Evolutionary conservation across 106 monocot species (phyloP), one percentile per base, ranked within the genome.

Genomic region (Dendrobium officinale): DNA sequence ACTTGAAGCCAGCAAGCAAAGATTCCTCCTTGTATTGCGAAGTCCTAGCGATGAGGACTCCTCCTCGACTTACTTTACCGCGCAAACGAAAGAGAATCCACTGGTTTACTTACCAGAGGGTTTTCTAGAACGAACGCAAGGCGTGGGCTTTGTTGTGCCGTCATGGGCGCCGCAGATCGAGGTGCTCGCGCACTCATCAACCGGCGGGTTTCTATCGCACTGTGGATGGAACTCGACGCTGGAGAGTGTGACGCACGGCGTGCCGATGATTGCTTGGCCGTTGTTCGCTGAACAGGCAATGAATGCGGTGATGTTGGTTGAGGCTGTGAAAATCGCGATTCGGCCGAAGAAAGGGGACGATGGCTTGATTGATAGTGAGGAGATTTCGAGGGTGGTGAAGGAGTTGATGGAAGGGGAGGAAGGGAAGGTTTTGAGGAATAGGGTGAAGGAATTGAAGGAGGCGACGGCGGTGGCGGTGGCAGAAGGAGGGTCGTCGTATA

Each of bases 151-250:
- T 20, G 82, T 86, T 16, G 68, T 86, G 10, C 29, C 82, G 13
- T 82, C 82, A 1, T 82, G 82, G 86, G 79, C 82, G 15, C 85
- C 85, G 20, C 85, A 85, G 82, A 66, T 82, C 22, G 64, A 80
- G 67, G 77, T 83, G 16, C 64, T 83, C 22, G 42, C 42, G 0
- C 83, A 83, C 77, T 24, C 0, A 5, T 20, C 77, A 8, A 80
- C 83, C 0, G 82, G 83, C 9, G 88, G 88, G 15, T 85, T 86
- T 66, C 55, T 90, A 42, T 84, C 79, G n/a, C 90, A 85, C 73
- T 86, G 87, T 76, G 90, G 90, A 9, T 90, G 90, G 90, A 90
- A 90, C 77, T 88, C 90, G 77, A 88, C 86, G 45, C 55, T 90
- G 77, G 90, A 90, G 78, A 85, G 85, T 67, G 43, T 85, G 31